A percentile compares a stretch with the other conserved stretches of the same genome.
Evolutionary conservation across 2,329 filamentous ascomycete genomes (phyloP).

Genomic region (Curvularia verruculosa): DNA sequence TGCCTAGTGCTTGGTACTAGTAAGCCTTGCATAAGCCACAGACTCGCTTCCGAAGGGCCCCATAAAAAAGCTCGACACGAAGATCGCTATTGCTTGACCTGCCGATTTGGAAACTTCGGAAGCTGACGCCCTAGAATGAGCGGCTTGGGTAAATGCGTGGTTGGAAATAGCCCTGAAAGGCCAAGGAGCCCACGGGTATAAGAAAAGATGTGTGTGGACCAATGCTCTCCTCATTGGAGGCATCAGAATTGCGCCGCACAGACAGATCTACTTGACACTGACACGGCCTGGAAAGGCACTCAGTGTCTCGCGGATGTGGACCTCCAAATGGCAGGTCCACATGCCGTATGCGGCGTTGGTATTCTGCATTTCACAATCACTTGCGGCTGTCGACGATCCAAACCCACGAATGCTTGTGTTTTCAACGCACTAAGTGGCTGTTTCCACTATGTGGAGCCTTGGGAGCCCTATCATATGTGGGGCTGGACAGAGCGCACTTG

Average conservation of each 20-base stretch:
- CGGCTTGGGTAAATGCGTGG: slow-evolving; percentile 1
- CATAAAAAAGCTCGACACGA: slow-evolving; percentile 9
- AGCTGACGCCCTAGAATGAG: neutral
- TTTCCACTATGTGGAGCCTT: neutral
- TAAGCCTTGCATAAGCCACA: slow-evolving; percentile 10
- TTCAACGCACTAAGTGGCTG: neutral
- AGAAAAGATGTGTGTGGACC: neutral
- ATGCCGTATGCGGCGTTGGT: neutral
- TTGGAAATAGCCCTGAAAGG: neutral
- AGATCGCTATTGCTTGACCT: neutral
- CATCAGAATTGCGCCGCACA: neutral
- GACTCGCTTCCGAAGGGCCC: slow-evolving; percentile 6
- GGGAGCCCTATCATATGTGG: neutral
- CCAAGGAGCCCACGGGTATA: neutral
- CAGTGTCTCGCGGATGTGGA: neutral
- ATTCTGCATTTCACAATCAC: neutral
- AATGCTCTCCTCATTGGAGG: neutral
- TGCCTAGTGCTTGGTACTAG: slow-evolving; percentile 5
- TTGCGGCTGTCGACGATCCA: neutral
- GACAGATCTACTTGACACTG: neutral
- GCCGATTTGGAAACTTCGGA: neutral
- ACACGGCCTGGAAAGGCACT: neutral
- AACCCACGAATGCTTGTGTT: neutral
- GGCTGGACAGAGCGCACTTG: neutral
- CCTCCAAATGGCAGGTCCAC: neutral